Evolutionary conservation across 192 early-diverging fungal species (phyloP).

Genomic region (Podila horticola): DNA sequence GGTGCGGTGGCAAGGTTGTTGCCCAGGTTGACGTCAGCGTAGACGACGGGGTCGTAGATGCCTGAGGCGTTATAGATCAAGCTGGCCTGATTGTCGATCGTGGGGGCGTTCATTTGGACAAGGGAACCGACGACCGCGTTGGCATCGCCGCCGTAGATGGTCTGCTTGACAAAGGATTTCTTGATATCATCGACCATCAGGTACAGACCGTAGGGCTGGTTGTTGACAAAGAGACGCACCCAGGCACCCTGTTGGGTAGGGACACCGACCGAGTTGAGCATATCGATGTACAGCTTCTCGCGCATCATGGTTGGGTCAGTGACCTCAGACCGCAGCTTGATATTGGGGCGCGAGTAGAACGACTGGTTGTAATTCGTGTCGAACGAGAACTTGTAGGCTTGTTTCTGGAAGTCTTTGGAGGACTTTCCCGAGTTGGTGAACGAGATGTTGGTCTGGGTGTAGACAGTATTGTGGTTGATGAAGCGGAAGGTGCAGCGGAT

Average conservation of each 20-base stretch:
- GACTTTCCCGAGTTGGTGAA: constrained; percentile 51
- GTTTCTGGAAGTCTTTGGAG: constrained; percentile 53
- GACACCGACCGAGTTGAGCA: constrained; percentile 37
- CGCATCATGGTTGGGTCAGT: constrained; percentile 51
- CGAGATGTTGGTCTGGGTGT: constrained; percentile 34
- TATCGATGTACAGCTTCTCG: constrained; percentile 55
- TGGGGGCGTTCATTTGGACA: constrained; percentile 49
- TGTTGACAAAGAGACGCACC: constrained; percentile 51
- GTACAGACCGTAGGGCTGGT: constrained; percentile 50
- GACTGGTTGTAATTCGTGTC: constrained; percentile 47
- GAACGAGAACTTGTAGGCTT: constrained; percentile 53
- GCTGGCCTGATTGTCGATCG: constrained; percentile 22
- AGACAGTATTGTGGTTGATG: constrained; percentile 38
- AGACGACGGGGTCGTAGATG: constrained; percentile 34
- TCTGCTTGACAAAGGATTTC: constrained; percentile 52
- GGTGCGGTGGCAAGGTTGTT: constrained; percentile 12
- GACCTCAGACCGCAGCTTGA: constrained; percentile 49
- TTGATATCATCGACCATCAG: constrained; percentile 56
- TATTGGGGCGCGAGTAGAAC: constrained; percentile 37
- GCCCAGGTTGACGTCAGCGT: constrained; percentile 27
- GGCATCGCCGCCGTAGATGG: constrained; percentile 33
- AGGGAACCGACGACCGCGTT: constrained; percentile 12
- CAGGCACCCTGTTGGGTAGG: constrained; percentile 42
- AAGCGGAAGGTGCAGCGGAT: constrained; percentile 37
- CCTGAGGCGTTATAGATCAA: constrained; percentile 25